A percentile compares a stretch with the other conserved stretches of the same genome.
These are phyloP conservation scores for Trichoderma sp. DNA, from an alignment of 2,329 filamentous ascomycete species.

Conservation along the genomic window DNA sequence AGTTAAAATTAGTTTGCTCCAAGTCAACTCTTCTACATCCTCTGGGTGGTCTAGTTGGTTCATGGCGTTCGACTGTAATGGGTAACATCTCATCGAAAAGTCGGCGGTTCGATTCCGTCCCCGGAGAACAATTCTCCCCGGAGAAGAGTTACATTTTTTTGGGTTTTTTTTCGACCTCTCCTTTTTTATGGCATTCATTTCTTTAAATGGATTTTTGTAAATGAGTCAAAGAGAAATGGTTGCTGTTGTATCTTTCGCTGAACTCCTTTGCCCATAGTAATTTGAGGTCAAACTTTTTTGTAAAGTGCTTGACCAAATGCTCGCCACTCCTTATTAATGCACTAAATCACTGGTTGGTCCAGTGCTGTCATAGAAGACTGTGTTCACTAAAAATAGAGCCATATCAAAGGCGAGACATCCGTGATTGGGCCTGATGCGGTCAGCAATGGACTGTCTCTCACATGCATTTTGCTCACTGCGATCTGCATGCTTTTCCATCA, in stretches of 20 bases:
- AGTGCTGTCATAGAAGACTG: not conserved
- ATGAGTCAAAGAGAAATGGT: not conserved
- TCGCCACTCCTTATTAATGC: not conserved
- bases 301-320: not conserved
- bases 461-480: not conserved
- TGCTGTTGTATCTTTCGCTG: no score
- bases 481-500: not conserved
- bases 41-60: slow-evolving; percentile 23
- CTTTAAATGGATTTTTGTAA: not conserved
- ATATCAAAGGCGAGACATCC: not conserved
- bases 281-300: not conserved
- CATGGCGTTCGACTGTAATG: slow-evolving; percentile 22
- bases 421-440: not conserved
- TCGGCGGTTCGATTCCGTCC: slow-evolving; percentile 23
- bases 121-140: slow-evolving; percentile 20
- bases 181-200: not conserved
- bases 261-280: not conserved
- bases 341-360: not conserved
- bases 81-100: slow-evolving; percentile 18
- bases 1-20: not conserved
- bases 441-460: not conserved
- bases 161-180: not conserved
- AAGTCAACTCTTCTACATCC: slow-evolving; percentile 19
- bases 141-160: slow-evolving; percentile 22
- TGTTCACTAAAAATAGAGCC: not conserved